A percentile compares a stretch with the other conserved stretches of the same genome.
Conservation (phyloP, 2,329 filamentous ascomycete genomes). For the Cladophialophora yegresii region DNA sequence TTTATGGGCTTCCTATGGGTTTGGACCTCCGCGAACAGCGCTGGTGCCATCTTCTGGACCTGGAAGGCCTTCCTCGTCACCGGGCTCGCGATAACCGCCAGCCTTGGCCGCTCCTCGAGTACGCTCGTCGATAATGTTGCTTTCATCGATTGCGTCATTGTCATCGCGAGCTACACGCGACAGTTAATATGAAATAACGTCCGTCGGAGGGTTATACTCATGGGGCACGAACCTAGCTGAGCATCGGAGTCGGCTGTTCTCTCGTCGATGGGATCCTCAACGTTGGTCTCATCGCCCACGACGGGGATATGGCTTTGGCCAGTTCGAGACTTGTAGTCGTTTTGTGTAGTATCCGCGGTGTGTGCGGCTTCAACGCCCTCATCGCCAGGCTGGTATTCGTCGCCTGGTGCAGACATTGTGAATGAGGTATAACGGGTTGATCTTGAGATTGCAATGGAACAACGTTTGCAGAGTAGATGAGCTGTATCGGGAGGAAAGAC, state of each 20-base stretch:
- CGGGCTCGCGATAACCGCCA: slow-evolving; percentile 54
- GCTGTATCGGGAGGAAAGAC: neutral
- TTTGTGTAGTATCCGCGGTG: slow-evolving; percentile 40
- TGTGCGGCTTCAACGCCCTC: slow-evolving; percentile 22
- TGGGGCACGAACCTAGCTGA: slow-evolving; percentile 46
- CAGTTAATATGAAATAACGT: neutral
- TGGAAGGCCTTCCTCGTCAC: slow-evolving; percentile 54
- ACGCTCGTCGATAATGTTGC: slow-evolving; percentile 51
- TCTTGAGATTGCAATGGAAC: neutral
- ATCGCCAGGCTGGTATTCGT: slow-evolving; percentile 25
- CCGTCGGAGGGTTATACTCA: neutral
- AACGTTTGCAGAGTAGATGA: neutral
- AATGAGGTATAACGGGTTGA: neutral
- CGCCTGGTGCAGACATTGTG: slow-evolving; percentile 28
- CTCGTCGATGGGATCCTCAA: slow-evolving; percentile 51
- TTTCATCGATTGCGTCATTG: slow-evolving; percentile 51
- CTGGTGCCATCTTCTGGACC: slow-evolving; percentile 34
- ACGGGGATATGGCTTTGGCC: slow-evolving; percentile 53
- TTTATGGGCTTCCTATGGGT: neutral
- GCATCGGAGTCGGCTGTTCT: slow-evolving; percentile 51
- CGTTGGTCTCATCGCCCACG: slow-evolving; percentile 49
- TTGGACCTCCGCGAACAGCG: slow-evolving; percentile 18
- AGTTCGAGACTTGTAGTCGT: slow-evolving; percentile 52
- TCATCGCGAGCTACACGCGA: slow-evolving; percentile 44
- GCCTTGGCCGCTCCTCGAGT: slow-evolving; percentile 53